phyloP scores from a whole-genome alignment of 164 flowering plant species.

The Berberis thunbergii region DNA sequence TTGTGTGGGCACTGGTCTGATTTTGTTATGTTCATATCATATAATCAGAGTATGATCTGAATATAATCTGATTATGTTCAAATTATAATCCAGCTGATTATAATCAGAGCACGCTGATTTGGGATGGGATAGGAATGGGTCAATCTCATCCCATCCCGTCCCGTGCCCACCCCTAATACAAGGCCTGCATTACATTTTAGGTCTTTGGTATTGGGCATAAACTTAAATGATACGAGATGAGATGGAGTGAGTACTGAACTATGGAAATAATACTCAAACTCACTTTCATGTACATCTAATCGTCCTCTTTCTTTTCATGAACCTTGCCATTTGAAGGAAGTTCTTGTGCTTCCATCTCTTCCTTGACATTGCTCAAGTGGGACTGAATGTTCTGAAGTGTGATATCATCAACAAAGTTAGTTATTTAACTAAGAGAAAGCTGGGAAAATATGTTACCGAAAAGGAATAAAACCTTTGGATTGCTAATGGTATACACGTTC shows the following conservation, averaged over 20 bases:
- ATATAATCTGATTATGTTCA: too few species aligned
- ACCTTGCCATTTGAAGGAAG: conserved; percentile 16
- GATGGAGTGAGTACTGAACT: background rate
- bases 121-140: conserved; percentile 54
- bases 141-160: conserved; percentile 54
- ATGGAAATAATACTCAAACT: background rate
- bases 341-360: conserved; percentile 42
- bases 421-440: background rate
- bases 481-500: conserved; percentile 45
- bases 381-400: conserved; percentile 35
- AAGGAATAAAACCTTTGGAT: conserved; percentile 36
- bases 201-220: background rate
- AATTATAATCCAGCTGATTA: too few species aligned
- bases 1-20: too few species aligned
- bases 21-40: too few species aligned
- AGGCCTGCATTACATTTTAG: conserved; percentile 42
- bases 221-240: background rate
- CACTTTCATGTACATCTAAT: conserved; percentile 83
- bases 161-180: conserved; percentile 79
- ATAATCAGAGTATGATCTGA: too few species aligned
- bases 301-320: conserved; percentile 24
- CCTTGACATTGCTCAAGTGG: conserved; percentile 54
- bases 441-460: background rate
- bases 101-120: too few species aligned
- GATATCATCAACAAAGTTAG: background rate